Evolutionary conservation across 805 yeast genomes (phyloP).

Genomic region (Debaryomyces hansenii): DNA sequence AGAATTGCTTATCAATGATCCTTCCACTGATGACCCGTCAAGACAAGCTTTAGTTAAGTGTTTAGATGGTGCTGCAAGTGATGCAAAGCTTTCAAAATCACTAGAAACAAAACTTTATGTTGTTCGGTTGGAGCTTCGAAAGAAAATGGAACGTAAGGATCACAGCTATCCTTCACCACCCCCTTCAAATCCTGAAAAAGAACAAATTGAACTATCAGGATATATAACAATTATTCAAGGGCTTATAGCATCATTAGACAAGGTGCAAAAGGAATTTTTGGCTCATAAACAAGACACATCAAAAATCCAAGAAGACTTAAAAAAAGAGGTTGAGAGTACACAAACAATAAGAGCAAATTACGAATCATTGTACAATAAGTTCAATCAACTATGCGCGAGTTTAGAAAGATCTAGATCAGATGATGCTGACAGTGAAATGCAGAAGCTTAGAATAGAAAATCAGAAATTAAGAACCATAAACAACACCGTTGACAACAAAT

Average conservation of each 20-base stretch:
- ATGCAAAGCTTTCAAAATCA: constrained; percentile 11
- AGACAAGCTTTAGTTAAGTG: constrained; percentile 15
- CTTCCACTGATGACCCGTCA: constrained; percentile 15
- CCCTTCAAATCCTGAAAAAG: constrained; percentile 4
- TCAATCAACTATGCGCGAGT: constrained; percentile 14
- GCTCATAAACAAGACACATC: constrained; percentile 19
- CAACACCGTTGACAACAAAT: constrained; percentile 21
- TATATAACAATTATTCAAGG: constrained; percentile 17
- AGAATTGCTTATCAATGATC: constrained; percentile 16
- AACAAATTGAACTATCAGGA: constrained; percentile 5
- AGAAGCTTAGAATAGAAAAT: constrained; percentile 16
- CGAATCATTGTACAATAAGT: constrained; percentile 19
- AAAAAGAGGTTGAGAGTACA: constrained; percentile 17
- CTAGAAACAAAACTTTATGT: constrained; percentile 25
- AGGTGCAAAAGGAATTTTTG: constrained; percentile 19
- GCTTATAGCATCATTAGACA: constrained; percentile 21
- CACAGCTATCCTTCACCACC: constrained; percentile 14
- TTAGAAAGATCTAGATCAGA: constrained; percentile 1
- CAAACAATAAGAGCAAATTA: constrained; percentile 17
- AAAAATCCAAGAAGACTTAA: constrained; percentile 20
- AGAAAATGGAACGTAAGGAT: constrained; percentile 7
- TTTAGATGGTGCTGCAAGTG: constrained; percentile 10
- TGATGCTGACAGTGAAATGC: constrained; percentile 6
- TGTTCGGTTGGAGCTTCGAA: constrained; percentile 18
- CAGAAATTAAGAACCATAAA: constrained; percentile 16